These are phyloP conservation scores for Cercospora beticola DNA, from an alignment of 2,329 filamentous ascomycete species.

Conservation along the genomic window DNA sequence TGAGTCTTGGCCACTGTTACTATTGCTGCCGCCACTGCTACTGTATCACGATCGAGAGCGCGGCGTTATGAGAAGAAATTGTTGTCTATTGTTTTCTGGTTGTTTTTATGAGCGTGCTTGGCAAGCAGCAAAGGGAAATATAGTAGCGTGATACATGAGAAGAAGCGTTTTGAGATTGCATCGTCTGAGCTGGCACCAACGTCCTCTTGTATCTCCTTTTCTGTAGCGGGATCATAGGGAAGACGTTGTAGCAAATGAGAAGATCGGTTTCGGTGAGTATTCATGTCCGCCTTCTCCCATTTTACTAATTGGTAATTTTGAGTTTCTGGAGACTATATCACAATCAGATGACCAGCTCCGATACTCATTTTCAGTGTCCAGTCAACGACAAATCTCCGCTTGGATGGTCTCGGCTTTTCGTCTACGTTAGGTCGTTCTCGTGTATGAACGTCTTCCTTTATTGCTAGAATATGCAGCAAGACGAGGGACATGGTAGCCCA, in stretches of 20 bases:
- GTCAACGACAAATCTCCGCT: neutral
- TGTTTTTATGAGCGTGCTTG: neutral
- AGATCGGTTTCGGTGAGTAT: neutral
- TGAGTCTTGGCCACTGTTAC: neutral
- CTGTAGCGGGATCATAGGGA: neutral
- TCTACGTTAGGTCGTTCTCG: neutral
- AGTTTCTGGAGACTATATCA: neutral
- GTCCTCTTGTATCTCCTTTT: no score
- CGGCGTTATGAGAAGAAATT: neutral
- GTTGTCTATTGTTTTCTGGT: neutral
- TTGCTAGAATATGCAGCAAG: neutral
- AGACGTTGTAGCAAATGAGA: neutral
- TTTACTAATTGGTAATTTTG: neutral
- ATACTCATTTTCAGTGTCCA: neutral
- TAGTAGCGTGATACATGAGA: neutral
- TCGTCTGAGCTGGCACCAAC: neutral
- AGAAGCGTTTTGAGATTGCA: neutral
- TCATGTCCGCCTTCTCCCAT: neutral
- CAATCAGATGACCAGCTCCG: neutral
- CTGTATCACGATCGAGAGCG: neutral
- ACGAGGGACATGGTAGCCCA: neutral
- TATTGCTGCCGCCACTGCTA: neutral
- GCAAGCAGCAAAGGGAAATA: neutral
- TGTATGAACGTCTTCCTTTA: neutral
- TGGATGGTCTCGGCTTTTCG: neutral